These are phyloP conservation scores for Hypericum androsaemum DNA, from an alignment of 345 rosid genomes.

Conservation along the genomic window DNA sequence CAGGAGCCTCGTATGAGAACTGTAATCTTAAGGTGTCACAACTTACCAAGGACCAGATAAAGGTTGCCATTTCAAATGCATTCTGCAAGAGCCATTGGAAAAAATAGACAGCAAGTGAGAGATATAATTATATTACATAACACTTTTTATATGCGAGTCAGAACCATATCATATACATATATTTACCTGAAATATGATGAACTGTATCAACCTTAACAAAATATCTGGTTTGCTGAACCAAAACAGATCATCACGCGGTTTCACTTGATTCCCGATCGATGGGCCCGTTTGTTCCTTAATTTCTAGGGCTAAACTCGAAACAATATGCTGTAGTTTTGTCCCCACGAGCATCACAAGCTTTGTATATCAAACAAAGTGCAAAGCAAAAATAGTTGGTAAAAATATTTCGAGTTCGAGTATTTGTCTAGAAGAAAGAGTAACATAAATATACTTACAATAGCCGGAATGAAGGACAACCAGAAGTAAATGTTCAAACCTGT, in stretches of 20 bases:
- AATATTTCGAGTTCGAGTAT: background rate
- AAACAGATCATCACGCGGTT: conserved; percentile 81
- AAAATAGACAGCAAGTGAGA: conserved; percentile 4
- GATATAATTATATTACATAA: conserved; percentile 1
- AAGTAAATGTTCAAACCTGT: conserved; percentile 84
- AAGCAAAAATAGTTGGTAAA: background rate
- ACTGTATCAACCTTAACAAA: conserved; percentile 58
- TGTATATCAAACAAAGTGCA: conserved; percentile 11
- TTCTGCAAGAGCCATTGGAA: conserved; percentile 38
- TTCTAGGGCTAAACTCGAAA: conserved; percentile 79
- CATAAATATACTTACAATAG: conserved; percentile 47
- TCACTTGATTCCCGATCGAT: conserved; percentile 56
- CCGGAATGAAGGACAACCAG: conserved; percentile 95
- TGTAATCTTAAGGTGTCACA: conserved; percentile 5
- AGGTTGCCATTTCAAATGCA: conserved; percentile 96
- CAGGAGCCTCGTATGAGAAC: background rate
- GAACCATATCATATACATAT: background rate
- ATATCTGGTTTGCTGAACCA: conserved; percentile 95
- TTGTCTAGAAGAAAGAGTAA: background rate
- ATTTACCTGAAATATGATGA: conserved; percentile 76
- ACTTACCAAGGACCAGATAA: conserved; percentile 82
- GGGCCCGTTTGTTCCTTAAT: conserved; percentile 63
- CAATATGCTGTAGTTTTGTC: conserved; percentile 86
- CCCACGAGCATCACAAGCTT: conserved; percentile 90
- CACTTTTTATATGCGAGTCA: background rate